Base-by-base conservation (phyloP, 1,284 basidiomycete species). In the Sporisorium sorghi region DNA sequence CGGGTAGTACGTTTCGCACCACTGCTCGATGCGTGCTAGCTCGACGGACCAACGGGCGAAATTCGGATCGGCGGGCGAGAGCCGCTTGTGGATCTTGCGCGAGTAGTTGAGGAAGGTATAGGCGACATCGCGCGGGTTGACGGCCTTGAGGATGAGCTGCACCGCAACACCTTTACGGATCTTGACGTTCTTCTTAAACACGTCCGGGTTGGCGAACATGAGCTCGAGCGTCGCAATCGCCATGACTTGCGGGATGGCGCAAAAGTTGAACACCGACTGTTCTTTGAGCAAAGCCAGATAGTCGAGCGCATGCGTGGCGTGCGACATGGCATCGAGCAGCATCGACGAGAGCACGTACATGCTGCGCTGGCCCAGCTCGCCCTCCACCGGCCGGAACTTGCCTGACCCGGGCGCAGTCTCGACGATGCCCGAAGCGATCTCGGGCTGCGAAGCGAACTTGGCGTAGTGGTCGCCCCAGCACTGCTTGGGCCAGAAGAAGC, bases 221-320 rank as follows among this genome's bases (percentile, higher is more conserved):
- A 92, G 85, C 51, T 92, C 89, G 26, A 99, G 87, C 8, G 95
- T 99, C 7, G 97, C 95, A 77, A 99, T 92, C 0, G 96, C 94
- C 96, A 99, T 98, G 23, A 91, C 90, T 33, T 92, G 93, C 11
- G 96, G 96, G 66, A 98, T 93, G 3, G 96, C 94, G 79, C 93
- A 94, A 86, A 99, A 99, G 86, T 93, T 93, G 88, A 99, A 99
- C 28, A 97, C 90, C 64, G 88, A 91, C 86, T 98, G 96, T 85
- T 93, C 95, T 85, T 90, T 91, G 78, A 99, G 87, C 50, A 97
- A 85, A 26, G 90, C 88, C 74, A 99, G 88, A 85, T 98, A 99
- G 84, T 99, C 96, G 78, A 99, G 87, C 9, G 92, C 88, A 81
- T 94, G 93, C 17, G 90, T 90, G 12, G 92, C 88, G 81, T 98